A percentile compares a stretch with the other conserved stretches of the same genome.
Evolutionary conservation across 2,329 filamentous ascomycete genomes (phyloP).

Genomic region (Fragosphaeria purpurea): DNA sequence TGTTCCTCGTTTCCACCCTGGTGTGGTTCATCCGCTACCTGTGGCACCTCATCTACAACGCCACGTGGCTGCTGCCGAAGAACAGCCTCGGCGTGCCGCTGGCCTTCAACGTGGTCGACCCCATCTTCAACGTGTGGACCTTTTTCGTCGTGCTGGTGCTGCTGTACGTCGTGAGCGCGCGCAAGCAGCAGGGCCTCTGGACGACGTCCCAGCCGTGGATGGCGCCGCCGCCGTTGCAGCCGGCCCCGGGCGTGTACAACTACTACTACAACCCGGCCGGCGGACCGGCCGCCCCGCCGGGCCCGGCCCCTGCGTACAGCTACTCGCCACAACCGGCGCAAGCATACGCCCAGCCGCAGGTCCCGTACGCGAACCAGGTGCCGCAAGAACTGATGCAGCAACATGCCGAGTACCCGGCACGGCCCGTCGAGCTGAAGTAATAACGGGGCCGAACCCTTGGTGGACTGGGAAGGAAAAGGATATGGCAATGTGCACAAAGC

Average conservation of each 20-base stretch:
- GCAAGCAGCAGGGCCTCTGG: conserved; percentile 18
- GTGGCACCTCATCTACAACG: conserved; percentile 11
- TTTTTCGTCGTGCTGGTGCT: conserved; percentile 15
- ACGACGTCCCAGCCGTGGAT: conserved; percentile 13
- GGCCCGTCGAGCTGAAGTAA: background rate
- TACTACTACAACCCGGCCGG: background rate
- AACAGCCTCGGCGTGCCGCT: background rate
- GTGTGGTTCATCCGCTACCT: conserved; percentile 18
- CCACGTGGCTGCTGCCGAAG: conserved; percentile 5
- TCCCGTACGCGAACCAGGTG: background rate
- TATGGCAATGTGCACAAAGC: no score
- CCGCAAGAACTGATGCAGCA: background rate
- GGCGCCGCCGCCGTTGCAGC: background rate
- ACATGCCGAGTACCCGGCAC: background rate
- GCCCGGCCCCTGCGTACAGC: no score
- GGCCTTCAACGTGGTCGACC: conserved; percentile 7
- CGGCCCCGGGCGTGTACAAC: background rate
- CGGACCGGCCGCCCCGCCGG: no score
- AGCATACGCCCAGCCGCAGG: background rate
- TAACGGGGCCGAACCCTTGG: background rate
- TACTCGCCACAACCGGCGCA: background rate
- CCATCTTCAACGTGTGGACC: conserved; percentile 12
- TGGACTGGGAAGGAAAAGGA: no score
- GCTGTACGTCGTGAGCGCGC: conserved; percentile 14
- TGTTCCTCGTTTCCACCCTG: conserved; percentile 24